A percentile compares a stretch with the other conserved stretches of the same genome.
phyloP scores from a whole-genome alignment of 129 eudicot species.

The Tagetes patula region DNA sequence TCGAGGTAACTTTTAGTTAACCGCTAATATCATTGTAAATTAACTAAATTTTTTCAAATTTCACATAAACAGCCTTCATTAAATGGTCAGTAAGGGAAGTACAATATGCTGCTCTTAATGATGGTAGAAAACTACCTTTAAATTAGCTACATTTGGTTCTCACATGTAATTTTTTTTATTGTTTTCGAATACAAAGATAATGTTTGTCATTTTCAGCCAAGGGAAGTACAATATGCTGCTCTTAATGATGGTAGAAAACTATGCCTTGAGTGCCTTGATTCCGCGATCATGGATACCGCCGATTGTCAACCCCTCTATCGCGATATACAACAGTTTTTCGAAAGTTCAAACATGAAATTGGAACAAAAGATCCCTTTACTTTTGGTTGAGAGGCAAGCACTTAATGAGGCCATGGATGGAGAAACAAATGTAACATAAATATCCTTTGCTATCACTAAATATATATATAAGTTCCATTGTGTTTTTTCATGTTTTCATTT shows the following conservation, averaged over 20 bases:
- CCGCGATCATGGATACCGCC: constrained; percentile 70
- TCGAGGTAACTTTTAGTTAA: constrained; percentile 55
- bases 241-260: constrained; percentile 82
- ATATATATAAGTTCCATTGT: not conserved
- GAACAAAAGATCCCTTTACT: constrained; percentile 83
- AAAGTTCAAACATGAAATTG: constrained; percentile 64
- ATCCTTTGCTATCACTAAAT: not conserved
- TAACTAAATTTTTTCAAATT: not conserved
- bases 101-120: constrained; percentile 64
- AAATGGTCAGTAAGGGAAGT: constrained; percentile 27
- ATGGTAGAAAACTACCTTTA: constrained; percentile 61
- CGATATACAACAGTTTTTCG: constrained; percentile 69
- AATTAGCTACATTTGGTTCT: not conserved
- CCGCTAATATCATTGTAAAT: not conserved
- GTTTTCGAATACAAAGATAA: not conserved
- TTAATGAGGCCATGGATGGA: constrained; percentile 80
- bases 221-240: constrained; percentile 56
- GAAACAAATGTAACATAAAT: constrained; percentile 61
- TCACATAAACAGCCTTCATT: too few species aligned
- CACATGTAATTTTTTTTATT: not conserved
- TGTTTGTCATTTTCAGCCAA: constrained; percentile 43
- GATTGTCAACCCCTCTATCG: constrained; percentile 78
- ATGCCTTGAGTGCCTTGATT: constrained; percentile 80
- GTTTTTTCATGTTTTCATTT: not conserved
- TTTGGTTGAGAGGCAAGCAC: constrained; percentile 85